Evolutionary conservation across 2,329 filamentous ascomycete genomes (phyloP).

Genomic region (Fusarium austroafricanum): DNA sequence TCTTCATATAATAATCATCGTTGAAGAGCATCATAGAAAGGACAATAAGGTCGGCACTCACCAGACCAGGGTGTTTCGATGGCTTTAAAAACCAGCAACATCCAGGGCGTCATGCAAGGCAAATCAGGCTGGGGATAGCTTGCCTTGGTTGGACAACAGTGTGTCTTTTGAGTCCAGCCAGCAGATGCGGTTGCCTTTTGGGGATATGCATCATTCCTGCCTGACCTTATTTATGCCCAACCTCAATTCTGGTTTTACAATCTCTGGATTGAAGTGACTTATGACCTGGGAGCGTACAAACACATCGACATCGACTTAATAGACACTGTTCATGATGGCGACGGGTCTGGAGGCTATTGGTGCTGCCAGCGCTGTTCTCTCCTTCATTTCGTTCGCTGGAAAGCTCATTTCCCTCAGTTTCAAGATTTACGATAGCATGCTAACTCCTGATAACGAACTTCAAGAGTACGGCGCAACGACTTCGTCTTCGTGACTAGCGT

Average conservation of each 20-base stretch:
- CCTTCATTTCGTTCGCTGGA: not conserved
- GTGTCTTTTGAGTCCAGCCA: too few species aligned
- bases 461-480: not conserved
- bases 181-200: not conserved
- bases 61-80: not conserved
- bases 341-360: not conserved
- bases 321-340: not conserved
- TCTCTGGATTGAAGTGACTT: too few species aligned
- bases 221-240: not conserved
- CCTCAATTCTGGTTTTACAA: not conserved
- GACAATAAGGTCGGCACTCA: too few species aligned
- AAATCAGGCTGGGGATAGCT: not conserved
- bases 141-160: too few species aligned
- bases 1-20: too few species aligned
- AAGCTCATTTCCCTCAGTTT: not conserved
- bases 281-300: too few species aligned
- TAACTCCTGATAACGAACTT: not conserved
- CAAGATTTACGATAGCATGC: not conserved
- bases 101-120: not conserved
- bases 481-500: too few species aligned
- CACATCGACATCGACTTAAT: too few species aligned
- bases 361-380: not conserved
- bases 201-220: not conserved
- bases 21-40: too few species aligned
- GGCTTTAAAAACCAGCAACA: not conserved